Evolutionary conservation across 352 stramenopile species (phyloP).

Genomic region (Globisporangium rhizosaccharum): DNA sequence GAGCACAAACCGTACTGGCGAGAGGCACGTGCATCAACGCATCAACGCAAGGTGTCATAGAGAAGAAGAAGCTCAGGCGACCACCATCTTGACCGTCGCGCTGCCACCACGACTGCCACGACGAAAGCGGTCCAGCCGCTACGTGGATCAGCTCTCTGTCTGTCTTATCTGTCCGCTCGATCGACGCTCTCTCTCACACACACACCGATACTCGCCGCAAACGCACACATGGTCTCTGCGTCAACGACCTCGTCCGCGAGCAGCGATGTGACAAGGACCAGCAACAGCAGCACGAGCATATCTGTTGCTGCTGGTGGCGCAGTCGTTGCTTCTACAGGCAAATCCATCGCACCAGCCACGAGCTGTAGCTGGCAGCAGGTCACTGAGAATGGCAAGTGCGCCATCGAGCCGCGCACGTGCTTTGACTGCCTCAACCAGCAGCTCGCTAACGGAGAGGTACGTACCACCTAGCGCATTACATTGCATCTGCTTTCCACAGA

Average conservation of each 20-base stretch:
- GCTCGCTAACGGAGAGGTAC: slow-evolving; percentile 29
- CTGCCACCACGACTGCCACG: no score
- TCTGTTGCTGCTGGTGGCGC: no score
- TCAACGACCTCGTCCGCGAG: slow-evolving; percentile 2
- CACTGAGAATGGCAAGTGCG: slow-evolving; percentile 23
- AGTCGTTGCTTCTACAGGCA: not conserved
- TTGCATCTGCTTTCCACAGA: not conserved
- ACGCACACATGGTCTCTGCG: not conserved
- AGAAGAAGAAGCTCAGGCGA: no score
- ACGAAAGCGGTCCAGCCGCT: no score
- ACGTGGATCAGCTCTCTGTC: no score
- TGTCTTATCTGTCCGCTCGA: not conserved
- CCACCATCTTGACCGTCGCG: no score
- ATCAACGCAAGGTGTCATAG: not conserved
- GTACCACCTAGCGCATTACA: not conserved
- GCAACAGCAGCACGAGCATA: not conserved
- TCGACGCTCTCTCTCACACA: not conserved
- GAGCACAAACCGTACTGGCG: not conserved
- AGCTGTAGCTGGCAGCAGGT: slow-evolving; percentile 42
- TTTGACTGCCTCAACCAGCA: slow-evolving; percentile 51
- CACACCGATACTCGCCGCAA: not conserved
- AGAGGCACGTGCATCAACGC: not conserved
- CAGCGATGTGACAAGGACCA: no score
- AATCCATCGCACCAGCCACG: slow-evolving; percentile 11
- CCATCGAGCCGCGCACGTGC: slow-evolving; percentile 43